Conservation (phyloP, 2,329 filamentous ascomycete genomes). For the Helicocarpus griseus region DNA sequence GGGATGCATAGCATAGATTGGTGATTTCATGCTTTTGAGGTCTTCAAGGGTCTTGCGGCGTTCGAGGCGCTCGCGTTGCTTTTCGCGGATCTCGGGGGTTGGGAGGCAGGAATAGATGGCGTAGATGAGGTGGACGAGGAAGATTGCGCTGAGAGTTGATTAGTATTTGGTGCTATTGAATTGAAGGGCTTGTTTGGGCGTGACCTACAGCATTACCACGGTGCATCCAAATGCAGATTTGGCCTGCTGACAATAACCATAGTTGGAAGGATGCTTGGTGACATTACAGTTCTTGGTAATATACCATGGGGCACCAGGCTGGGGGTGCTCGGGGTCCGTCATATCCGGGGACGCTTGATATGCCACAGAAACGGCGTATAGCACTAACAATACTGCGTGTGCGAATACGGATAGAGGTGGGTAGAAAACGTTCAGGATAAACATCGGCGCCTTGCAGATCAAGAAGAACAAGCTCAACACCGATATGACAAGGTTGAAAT, state of each 20-base stretch:
- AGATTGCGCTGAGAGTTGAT: slow-evolving; percentile 40
- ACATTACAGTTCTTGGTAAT: slow-evolving; percentile 52
- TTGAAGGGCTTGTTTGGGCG: too few species aligned
- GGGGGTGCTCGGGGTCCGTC: slow-evolving; percentile 45
- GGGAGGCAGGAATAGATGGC: slow-evolving; percentile 39
- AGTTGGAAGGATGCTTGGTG: slow-evolving; percentile 34
- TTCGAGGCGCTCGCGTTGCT: slow-evolving; percentile 19
- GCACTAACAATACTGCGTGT: slow-evolving; percentile 41
- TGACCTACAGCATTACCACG: slow-evolving; percentile 45
- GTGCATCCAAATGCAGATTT: slow-evolving; percentile 49
- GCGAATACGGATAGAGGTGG: slow-evolving; percentile 45
- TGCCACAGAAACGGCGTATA: slow-evolving; percentile 47
- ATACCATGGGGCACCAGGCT: slow-evolving; percentile 53
- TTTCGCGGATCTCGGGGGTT: slow-evolving; percentile 28
- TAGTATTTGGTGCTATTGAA: too few species aligned
- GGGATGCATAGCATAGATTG: slow-evolving; percentile 23
- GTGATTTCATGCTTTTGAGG: slow-evolving; percentile 30
- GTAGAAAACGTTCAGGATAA: slow-evolving; percentile 47
- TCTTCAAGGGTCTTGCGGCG: slow-evolving; percentile 22
- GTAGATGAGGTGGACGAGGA: slow-evolving; percentile 39
- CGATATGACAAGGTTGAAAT: slow-evolving; percentile 52
- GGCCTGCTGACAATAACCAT: slow-evolving; percentile 51
- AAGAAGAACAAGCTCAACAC: slow-evolving; percentile 53
- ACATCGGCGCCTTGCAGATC: slow-evolving; percentile 48
- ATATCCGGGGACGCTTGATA: slow-evolving; percentile 50